Percentiles rank a stretch among this genome's conserved stretches.
These are phyloP conservation scores for Exophiala xenobiotica DNA, from an alignment of 2,329 filamentous ascomycete species.

Conservation along the genomic window DNA sequence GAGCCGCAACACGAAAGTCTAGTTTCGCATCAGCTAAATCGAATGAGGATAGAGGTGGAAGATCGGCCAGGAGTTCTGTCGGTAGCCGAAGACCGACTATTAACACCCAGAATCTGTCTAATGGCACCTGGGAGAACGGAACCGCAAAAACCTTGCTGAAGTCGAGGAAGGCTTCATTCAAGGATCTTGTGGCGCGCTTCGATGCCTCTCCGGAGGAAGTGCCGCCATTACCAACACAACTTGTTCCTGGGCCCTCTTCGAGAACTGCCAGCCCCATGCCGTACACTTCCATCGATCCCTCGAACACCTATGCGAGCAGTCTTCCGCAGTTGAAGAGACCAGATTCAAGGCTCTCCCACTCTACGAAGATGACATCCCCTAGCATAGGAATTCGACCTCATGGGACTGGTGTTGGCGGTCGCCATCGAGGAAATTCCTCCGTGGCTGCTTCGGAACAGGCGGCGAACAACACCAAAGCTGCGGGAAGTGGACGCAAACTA, in stretches of 20 bases:
- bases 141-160: constrained; percentile 18
- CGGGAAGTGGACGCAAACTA: constrained; percentile 48
- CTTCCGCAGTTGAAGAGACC: constrained; percentile 8
- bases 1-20: constrained; percentile 14
- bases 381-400: constrained; percentile 2
- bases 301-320: constrained; percentile 9
- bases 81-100: constrained; percentile 14
- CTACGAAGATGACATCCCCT: constrained; percentile 6
- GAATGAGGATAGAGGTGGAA: constrained; percentile 8
- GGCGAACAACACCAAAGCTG: constrained; percentile 9
- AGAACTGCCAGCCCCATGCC: constrained; percentile 38
- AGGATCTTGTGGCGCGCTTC: constrained; percentile 76
- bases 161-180: constrained; percentile 65
- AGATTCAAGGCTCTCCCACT: constrained; percentile 4
- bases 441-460: constrained; percentile 6
- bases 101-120: constrained; percentile 16
- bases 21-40: constrained; percentile 19
- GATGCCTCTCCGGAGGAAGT: constrained; percentile 56
- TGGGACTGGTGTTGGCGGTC: not conserved
- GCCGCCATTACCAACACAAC: constrained; percentile 42
- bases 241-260: constrained; percentile 36
- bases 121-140: constrained; percentile 10
- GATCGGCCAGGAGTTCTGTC: constrained; percentile 4
- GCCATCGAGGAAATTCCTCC: constrained; percentile 4
- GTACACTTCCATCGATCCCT: constrained; percentile 12